Base-by-base conservation (phyloP, 345 rosid species). In the Cardamine occulta region DNA sequence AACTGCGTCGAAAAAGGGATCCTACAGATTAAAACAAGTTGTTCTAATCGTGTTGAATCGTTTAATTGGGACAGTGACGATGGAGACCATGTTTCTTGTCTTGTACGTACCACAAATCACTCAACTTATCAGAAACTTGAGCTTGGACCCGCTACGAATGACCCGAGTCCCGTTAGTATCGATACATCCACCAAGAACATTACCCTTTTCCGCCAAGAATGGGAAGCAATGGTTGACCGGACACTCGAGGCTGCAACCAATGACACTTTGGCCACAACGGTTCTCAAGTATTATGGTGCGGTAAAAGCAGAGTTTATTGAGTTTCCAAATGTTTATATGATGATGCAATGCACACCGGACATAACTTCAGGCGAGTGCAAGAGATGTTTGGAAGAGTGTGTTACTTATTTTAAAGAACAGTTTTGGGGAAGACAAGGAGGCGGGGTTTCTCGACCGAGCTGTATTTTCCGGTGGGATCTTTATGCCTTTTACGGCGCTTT, bases 331-430 rank as follows among this genome's bases (percentile, higher is more conserved):
- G 47, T 59, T 18, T 59, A 35, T 11, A 59, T 78, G 1, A 12
- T 85, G 23, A 71, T 72, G 79, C 84, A 83, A 52, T 86, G 92
- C 63, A 78, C 81, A 28, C 85, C 89, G 1, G 92, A 88, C 59
- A 7, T 86, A 28, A 70, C 82, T 0, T 45, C 31, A 28, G 57
- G 24, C 4, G 72, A 64, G 21, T 86, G 87, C 6, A 37, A 15
- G 4, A 1, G 0, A 21, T 86, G 89, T 47, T 63, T 86, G 15
- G 19, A 29, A 6, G 18, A 53, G 15, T 48, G 39, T 7, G 81
- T 51, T 0, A 26, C 6, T 0, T 3, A 21, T 8, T 77, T 53
- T 45, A 34, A n/a, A 37, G 47, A 21, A 0, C 81, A 83, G 51
- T 77, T 69, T 71, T 35, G 32, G 7, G 78, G 82, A 19, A 62